Evolutionary conservation across 345 rosid species (phyloP), one percentile per base, ranked within the genome.

Genomic region (Arabidopsis suecica): DNA sequence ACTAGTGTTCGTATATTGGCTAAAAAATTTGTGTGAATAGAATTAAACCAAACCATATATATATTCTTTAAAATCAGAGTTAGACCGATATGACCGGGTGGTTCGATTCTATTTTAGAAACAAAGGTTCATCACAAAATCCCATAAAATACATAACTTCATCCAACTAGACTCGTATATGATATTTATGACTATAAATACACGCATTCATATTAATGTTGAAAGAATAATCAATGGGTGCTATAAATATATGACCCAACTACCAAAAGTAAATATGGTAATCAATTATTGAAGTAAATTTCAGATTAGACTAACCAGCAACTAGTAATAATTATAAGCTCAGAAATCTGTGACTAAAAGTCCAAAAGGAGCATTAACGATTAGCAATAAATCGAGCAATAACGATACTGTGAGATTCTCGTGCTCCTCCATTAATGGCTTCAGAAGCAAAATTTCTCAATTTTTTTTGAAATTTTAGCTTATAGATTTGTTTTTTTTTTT

Each of bases 221-320:
- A 61, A 68, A 54, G 50, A 53, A 61, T 10, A 69, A 76, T 59
- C 76, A 81, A 76, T 75, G 71, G 51, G 38, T 20, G 42, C 56
- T 72, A 67, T 73, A 45, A 81, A 77, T 77, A 77, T 48, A 57
- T 64, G 76, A 71, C 40, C 77, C 81, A 71, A 77, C 80, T 32
- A 71, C 73, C 81, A 78, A 41, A 71, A 65, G 50, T 77, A 71
- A 77, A 77, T 71, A 55, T 48, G 20, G 71, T 65, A 62, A 69
- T 76, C 45, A 77, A 71, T 77, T 77, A 65, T 32, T 37, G 70
- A 41, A 65, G 18, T 69, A 36, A 55, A 51, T 71, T 56, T 65
- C 16, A 65, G 61, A 58, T 77, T 77, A 70, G 65, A 76, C 76
- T 63, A 62, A 63, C 36, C 55, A 56, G 80, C 65, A 71, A 48